Percentiles rank a stretch among this genome's conserved stretches.
Evolutionary conservation across 176 grass and related monocot genomes (phyloP).

Genomic region (Rhynchospora tenuis): DNA sequence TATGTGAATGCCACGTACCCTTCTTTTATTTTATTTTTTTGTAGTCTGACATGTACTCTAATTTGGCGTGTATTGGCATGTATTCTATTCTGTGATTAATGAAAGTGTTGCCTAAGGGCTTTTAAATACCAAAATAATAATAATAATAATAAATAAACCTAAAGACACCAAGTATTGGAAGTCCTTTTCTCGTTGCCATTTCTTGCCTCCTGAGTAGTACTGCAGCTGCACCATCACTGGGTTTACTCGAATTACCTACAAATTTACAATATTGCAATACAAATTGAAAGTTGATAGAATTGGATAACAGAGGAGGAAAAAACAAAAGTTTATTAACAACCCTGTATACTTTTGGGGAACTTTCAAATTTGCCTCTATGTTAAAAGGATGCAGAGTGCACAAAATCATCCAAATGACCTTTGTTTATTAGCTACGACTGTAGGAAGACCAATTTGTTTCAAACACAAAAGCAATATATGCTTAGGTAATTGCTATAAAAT

Average conservation of each 20-base stretch:
- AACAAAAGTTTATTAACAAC: neutral
- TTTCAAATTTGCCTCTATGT: neutral
- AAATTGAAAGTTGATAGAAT: neutral
- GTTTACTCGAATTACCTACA: conserved; percentile 79
- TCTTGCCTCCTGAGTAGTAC: conserved; percentile 90
- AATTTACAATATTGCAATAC: neutral
- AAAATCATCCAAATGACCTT: neutral
- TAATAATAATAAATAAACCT: no score
- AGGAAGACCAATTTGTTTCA: neutral
- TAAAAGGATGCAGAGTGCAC: neutral
- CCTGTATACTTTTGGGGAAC: neutral
- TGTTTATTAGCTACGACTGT: neutral
- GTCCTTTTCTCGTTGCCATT: conserved; percentile 53
- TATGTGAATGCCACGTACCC: no score
- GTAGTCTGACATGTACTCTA: no score
- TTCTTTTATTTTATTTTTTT: no score
- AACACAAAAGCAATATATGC: neutral
- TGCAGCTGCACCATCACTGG: conserved; percentile 92
- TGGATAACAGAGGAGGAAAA: neutral
- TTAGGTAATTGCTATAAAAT: neutral
- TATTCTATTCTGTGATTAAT: no score
- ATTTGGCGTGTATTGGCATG: no score
- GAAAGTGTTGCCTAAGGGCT: no score
- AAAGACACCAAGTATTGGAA: conserved; percentile 75
- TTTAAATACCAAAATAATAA: no score